Evolutionary conservation across 495 filamentous ascomycete genomes (phyloP).

Genomic region (Xylaria intraflava): DNA sequence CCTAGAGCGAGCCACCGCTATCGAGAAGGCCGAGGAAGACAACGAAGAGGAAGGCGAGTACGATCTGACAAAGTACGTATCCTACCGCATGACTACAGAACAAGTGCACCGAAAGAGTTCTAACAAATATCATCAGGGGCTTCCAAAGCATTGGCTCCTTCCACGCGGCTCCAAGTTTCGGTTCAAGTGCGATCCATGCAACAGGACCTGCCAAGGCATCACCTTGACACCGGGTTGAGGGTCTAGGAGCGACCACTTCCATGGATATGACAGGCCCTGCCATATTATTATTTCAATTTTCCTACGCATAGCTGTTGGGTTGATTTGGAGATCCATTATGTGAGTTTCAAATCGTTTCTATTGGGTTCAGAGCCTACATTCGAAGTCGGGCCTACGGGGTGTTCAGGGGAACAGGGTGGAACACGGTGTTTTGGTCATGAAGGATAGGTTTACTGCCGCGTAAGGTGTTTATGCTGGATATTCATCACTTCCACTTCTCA

Average conservation of each 20-base stretch:
- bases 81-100: neutral
- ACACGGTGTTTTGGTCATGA: neutral
- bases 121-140: conserved; percentile 44
- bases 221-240: neutral
- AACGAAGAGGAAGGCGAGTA: conserved; percentile 49
- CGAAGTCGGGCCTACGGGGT: neutral
- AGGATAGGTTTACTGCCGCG: neutral
- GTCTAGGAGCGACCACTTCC: neutral
- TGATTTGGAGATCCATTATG: neutral
- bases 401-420: neutral
- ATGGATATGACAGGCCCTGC: neutral
- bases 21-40: conserved; percentile 31
- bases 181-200: neutral
- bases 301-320: neutral
- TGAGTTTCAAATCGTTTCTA: neutral
- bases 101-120: conserved; percentile 3
- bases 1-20: conserved; percentile 16
- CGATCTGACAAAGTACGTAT: conserved; percentile 52
- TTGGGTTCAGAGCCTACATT: neutral
- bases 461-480: neutral
- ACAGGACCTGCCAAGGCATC: neutral
- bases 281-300: neutral
- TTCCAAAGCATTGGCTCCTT: conserved; percentile 67
- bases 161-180: conserved; percentile 34
- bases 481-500: neutral